These are phyloP conservation scores for Paecilomyces sp. DNA, from an alignment of 2,329 filamentous ascomycete species.

Conservation along the genomic window DNA sequence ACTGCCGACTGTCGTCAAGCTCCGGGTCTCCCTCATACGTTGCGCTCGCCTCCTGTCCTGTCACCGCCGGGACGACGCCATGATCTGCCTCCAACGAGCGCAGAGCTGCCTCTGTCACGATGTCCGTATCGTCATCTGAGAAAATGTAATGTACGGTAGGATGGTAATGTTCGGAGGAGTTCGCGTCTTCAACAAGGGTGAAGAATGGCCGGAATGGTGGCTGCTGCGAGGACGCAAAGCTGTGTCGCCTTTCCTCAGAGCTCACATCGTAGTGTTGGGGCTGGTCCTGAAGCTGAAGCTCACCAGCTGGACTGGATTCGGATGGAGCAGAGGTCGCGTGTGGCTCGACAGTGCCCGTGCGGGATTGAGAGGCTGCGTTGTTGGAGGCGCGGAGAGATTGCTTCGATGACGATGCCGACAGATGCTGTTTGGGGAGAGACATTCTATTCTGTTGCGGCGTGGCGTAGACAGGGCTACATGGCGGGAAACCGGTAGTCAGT, in stretches of 20 bases:
- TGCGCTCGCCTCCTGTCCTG: conserved; percentile 11
- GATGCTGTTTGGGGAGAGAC: conserved; percentile 24
- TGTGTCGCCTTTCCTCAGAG: conserved; percentile 9
- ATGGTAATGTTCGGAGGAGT: conserved; percentile 69
- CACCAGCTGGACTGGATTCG: conserved; percentile 2
- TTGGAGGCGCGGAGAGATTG: conserved; percentile 14
- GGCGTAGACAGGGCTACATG: conserved; percentile 20
- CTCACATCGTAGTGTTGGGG: conserved; percentile 4
- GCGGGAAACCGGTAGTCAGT: not conserved
- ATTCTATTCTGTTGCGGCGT: conserved; percentile 15
- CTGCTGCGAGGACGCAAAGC: conserved; percentile 15
- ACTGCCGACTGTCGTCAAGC: conserved; percentile 1
- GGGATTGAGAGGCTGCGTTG: conserved; percentile 6
- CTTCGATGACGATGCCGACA: conserved; percentile 23
- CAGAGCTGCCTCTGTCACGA: conserved; percentile 60
- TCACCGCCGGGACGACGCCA: conserved; percentile 16
- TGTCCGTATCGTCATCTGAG: conserved; percentile 77
- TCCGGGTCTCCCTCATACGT: conserved; percentile 1
- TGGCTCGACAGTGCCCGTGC: conserved; percentile 14
- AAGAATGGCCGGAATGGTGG: conserved; percentile 71
- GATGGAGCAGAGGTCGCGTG: not conserved
- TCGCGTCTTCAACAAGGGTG: conserved; percentile 69
- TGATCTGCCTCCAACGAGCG: conserved; percentile 45
- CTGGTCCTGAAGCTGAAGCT: conserved; percentile 5
- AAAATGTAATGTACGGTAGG: conserved; percentile 90